A percentile compares a stretch with the other conserved stretches of the same genome.
phyloP scores from a whole-genome alignment of 192 early-diverging fungal species.

The Umbelopsis isabellina region DNA sequence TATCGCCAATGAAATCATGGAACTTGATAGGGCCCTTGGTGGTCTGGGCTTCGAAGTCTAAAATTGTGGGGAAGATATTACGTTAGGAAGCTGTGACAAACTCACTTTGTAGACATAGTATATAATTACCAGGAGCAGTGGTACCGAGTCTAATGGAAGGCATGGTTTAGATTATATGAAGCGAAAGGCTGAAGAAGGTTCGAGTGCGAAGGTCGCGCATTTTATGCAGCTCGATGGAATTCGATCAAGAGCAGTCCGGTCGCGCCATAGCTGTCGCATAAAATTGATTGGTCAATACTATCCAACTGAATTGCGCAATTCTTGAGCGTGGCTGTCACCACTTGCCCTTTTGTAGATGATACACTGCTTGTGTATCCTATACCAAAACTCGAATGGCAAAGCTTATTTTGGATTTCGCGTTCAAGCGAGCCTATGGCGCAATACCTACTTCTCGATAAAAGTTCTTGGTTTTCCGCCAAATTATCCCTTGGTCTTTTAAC shows the following conservation, averaged over 20 bases:
- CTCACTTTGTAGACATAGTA: neutral
- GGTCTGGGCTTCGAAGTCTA: slow-evolving; percentile 82
- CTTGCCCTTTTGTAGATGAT: neutral
- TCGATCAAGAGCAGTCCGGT: slow-evolving; percentile 21
- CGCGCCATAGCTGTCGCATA: neutral
- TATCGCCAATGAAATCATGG: slow-evolving; percentile 83
- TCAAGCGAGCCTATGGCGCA: neutral
- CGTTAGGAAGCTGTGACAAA: neutral
- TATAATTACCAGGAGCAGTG: slow-evolving; percentile 48
- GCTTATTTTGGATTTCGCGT: slow-evolving; percentile 9
- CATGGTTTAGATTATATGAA: slow-evolving; percentile 30
- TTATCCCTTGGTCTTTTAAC: too few species aligned
- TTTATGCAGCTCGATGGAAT: neutral
- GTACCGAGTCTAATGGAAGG: slow-evolving; percentile 63
- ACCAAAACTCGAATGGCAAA: slow-evolving; percentile 15
- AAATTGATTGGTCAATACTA: slow-evolving; percentile 18
- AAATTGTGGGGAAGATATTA: neutral
- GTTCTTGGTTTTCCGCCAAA: too few species aligned
- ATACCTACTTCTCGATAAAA: neutral
- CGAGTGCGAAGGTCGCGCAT: neutral
- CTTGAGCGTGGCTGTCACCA: neutral
- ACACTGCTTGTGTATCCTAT: neutral
- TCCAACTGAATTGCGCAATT: slow-evolving; percentile 10
- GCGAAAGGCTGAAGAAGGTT: neutral
- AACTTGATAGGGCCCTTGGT: slow-evolving; percentile 92